Conservation (phyloP, 2,329 filamentous ascomycete species). For the Cercospora sp. region DNA sequence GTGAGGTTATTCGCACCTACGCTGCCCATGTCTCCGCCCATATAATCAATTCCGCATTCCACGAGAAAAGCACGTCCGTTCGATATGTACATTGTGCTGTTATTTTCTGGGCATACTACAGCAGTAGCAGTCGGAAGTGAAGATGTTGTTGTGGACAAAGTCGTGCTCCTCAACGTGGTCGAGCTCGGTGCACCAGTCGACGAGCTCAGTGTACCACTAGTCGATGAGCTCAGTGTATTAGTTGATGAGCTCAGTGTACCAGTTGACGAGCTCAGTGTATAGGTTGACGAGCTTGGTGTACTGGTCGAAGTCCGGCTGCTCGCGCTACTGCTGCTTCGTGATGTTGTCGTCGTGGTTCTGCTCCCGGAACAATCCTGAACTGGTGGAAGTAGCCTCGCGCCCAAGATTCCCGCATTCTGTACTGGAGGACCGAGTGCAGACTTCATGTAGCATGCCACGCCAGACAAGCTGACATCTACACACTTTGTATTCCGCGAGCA, state of each 20-base stretch:
- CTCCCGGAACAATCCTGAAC: slow-evolving; percentile 9
- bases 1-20: slow-evolving; percentile 29
- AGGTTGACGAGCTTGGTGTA: background rate
- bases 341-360: slow-evolving; percentile 20
- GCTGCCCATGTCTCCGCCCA: slow-evolving; percentile 33
- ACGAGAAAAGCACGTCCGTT: slow-evolving; percentile 26
- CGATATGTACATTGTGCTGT: slow-evolving; percentile 26
- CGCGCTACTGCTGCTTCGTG: background rate
- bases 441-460: slow-evolving; percentile 39
- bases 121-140: slow-evolving; percentile 16
- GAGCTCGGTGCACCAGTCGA: slow-evolving; percentile 10
- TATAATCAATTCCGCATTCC: slow-evolving; percentile 38
- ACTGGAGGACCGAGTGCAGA: slow-evolving; percentile 28
- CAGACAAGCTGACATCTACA: slow-evolving; percentile 37
- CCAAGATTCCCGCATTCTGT: slow-evolving; percentile 28
- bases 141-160: slow-evolving; percentile 16
- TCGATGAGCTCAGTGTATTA: background rate
- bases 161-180: slow-evolving; percentile 1
- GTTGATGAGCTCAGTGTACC: background rate
- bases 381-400: slow-evolving; percentile 33
- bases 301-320: background rate
- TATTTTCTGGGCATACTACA: slow-evolving; percentile 25
- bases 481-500: slow-evolving; percentile 37
- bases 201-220: slow-evolving; percentile 3
- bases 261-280: background rate